A percentile compares a stretch with the other conserved stretches of the same genome.
Evolutionary conservation across 2,329 filamentous ascomycete species (phyloP).

Genomic region (Aurifilum marmelostoma): DNA sequence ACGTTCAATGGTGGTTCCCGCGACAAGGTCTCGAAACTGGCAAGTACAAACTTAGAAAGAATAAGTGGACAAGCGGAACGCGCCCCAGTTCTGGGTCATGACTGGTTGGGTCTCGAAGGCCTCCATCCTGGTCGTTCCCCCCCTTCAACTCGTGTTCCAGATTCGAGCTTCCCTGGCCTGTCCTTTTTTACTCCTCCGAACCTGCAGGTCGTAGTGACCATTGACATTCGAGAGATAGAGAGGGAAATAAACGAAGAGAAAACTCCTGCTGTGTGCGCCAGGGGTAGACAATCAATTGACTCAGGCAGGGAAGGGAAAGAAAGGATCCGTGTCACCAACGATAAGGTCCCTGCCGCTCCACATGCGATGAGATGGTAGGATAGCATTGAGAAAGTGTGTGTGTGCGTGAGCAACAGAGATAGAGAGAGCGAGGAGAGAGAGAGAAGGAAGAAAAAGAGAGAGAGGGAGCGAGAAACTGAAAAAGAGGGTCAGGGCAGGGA

Average conservation of each 20-base stretch:
- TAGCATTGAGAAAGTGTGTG: neutral
- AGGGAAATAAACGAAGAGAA: neutral
- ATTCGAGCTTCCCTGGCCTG: conserved; percentile 1
- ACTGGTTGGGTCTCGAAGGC: neutral
- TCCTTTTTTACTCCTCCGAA: neutral
- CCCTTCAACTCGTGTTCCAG: conserved; percentile 13
- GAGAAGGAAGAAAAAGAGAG: neutral
- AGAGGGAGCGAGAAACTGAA: neutral
- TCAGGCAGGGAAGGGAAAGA: neutral
- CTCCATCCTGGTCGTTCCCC: neutral
- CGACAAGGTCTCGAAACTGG: neutral
- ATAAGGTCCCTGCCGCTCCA: neutral
- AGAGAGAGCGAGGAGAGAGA: neutral
- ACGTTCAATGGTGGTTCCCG: neutral
- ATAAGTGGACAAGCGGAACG: neutral
- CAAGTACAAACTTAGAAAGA: neutral
- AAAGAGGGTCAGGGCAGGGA: neutral
- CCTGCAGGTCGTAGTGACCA: neutral
- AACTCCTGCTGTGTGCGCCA: neutral
- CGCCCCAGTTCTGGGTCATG: neutral
- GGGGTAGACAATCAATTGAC: neutral
- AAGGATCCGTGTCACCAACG: neutral
- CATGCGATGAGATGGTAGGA: neutral
- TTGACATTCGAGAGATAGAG: neutral
- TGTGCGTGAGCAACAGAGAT: neutral